Conservation (phyloP, 2,329 filamentous ascomycete species). For the Aspergillus terreus region DNA sequence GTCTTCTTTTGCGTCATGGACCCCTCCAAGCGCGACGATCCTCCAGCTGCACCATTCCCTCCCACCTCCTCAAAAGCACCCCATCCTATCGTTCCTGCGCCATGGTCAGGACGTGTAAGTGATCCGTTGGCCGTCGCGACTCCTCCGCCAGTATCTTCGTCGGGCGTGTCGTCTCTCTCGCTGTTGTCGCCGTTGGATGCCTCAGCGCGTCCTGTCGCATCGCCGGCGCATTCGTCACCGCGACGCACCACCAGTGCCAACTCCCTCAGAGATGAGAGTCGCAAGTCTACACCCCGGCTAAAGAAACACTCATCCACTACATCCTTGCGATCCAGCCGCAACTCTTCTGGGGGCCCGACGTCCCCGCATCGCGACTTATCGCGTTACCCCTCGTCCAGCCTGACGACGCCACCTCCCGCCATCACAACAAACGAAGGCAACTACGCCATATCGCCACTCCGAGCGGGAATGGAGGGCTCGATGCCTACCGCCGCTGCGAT, state of each 20-base stretch:
- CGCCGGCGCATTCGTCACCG: slow-evolving; percentile 18
- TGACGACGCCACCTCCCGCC: slow-evolving; percentile 23
- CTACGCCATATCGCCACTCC: slow-evolving; percentile 25
- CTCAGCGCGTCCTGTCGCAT: slow-evolving; percentile 17
- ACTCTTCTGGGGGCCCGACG: slow-evolving; percentile 20
- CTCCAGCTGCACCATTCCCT: slow-evolving; percentile 16
- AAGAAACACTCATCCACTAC: slow-evolving; percentile 37
- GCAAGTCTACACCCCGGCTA: slow-evolving; percentile 31
- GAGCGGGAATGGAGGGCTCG: slow-evolving; percentile 20
- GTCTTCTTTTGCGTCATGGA: slow-evolving; percentile 26
- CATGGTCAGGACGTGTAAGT: slow-evolving; percentile 24
- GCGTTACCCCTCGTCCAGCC: slow-evolving; percentile 30
- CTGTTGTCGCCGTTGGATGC: slow-evolving; percentile 23
- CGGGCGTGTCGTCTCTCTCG: slow-evolving; percentile 17
- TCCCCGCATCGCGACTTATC: slow-evolving; percentile 31
- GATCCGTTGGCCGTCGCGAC: slow-evolving; percentile 24
- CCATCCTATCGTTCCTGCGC: slow-evolving; percentile 13
- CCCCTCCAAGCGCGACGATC: slow-evolving; percentile 25
- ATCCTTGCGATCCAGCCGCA: slow-evolving; percentile 35
- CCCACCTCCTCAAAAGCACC: slow-evolving; percentile 15
- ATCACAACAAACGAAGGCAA: slow-evolving; percentile 10
- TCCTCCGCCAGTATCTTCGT: slow-evolving; percentile 25
- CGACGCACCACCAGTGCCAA: slow-evolving; percentile 32
- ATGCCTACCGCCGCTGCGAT: slow-evolving; percentile 52
- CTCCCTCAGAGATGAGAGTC: slow-evolving; percentile 36